Evolutionary conservation across 1,139 yeast species (phyloP), one percentile per base, ranked within the genome.

Genomic region (Debaryomyces psychrophilus): DNA sequence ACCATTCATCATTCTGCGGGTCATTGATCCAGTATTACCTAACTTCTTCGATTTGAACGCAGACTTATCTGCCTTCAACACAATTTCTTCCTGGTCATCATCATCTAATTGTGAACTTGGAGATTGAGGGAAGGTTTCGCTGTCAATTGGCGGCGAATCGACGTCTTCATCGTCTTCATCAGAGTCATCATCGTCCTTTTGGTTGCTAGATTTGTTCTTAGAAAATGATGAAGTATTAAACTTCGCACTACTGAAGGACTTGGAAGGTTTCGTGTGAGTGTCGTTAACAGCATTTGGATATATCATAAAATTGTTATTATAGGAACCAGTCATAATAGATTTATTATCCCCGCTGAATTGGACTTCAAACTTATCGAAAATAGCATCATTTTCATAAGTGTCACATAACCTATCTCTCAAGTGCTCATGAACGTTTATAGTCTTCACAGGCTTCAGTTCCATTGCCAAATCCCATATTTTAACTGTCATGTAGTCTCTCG

Each of bases 391-490:
- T 67, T 95, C 99, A 71, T 95, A 95, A 36, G 98, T 90, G 67
- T 95, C 98, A 70, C 98, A 93, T 61, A 95, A 77, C 63, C 95
- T 79, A 61, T 90, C 97, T 59, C 97, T 83, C 59, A 95, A 81
- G 65, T 90, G 95, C 65, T 95, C 99, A 67, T 95, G 99, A 55
- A 95, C 93, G 66, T 89, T 90, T 54, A 95, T 90, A 11, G 97
- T 92, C 68, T 90, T 90, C 48, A 95, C 73, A 23, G 99, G 99
- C 66, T 87, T 90, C 56, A 84, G 85, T 67, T 93, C 97, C 99
- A 93, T 95, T 54, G 90, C 90, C 55, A 95, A 81, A 73, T 95
- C 99, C 99, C 99, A 93, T 58, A 95, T 87, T 69, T 93, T 95
- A 41, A 93, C 96, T 8, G 97, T 89, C 89, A 95, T 84, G 67